phyloP scores from a whole-genome alignment of 1,284 basidiomycete species.

The Rhodotorula sp. region DNA sequence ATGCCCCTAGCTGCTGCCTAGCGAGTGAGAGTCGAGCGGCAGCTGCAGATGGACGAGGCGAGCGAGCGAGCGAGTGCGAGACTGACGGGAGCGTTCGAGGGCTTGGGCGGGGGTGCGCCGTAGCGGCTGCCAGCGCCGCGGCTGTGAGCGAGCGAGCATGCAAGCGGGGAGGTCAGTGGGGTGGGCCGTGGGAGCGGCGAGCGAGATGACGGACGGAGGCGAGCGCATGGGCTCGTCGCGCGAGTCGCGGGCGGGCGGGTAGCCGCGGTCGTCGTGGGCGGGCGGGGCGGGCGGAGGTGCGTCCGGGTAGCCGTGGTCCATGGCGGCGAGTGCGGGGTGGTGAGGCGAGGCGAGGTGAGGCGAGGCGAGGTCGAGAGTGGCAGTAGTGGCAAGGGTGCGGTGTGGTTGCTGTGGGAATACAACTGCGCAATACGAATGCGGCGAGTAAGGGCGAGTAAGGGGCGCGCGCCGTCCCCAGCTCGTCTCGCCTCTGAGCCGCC shows the following conservation, averaged over 20 bases:
- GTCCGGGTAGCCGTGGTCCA: too few relatives aligned
- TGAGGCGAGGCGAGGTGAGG: background rate
- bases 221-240: too few relatives aligned
- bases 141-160: background rate
- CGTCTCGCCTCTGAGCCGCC: background rate
- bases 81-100: constrained; percentile 31
- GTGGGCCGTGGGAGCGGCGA: background rate
- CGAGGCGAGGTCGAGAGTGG: background rate
- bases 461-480: background rate
- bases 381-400: background rate
- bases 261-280: too few relatives aligned
- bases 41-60: background rate
- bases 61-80: constrained; percentile 49
- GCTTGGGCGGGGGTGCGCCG: constrained; percentile 20
- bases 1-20: too few relatives aligned
- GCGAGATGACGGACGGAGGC: too few relatives aligned
- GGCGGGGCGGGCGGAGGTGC: too few relatives aligned
- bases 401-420: background rate
- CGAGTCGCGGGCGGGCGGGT: too few relatives aligned
- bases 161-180: background rate
- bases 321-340: background rate
- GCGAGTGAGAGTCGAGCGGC: too few relatives aligned
- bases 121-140: constrained; percentile 1
- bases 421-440: background rate
- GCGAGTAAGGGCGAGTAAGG: too few relatives aligned